Conservation (phyloP, 768 basidiomycete species). For the Hygrocybe coccinea region DNA sequence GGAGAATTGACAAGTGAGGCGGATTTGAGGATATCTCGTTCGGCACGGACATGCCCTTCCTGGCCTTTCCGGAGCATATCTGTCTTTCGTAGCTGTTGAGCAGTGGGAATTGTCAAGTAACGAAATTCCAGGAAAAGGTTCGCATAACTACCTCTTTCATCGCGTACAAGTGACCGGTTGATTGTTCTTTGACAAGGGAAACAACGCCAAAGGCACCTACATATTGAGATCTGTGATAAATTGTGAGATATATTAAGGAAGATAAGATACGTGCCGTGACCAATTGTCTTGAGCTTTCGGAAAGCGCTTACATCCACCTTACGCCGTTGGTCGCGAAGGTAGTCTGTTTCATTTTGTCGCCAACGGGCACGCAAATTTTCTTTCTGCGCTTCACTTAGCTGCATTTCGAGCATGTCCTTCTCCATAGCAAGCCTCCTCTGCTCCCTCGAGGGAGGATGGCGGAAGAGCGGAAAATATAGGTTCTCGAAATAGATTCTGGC, state of each 20-base stretch:
- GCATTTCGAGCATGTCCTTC: slow-evolving; percentile 74
- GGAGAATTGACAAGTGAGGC: slow-evolving; percentile 76
- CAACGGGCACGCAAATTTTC: slow-evolving; percentile 67
- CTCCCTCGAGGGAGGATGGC: slow-evolving; percentile 81
- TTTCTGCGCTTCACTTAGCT: slow-evolving; percentile 65
- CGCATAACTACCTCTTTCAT: slow-evolving; percentile 81
- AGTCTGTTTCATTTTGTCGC: slow-evolving; percentile 84
- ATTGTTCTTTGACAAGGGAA: slow-evolving; percentile 79
- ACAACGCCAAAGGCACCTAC: slow-evolving; percentile 95
- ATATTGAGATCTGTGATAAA: slow-evolving; percentile 24
- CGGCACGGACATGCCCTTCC: slow-evolving; percentile 94
- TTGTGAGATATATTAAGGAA: not conserved
- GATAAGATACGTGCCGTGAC: slow-evolving; percentile 60
- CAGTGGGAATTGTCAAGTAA: slow-evolving; percentile 17
- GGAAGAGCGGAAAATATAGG: slow-evolving; percentile 79
- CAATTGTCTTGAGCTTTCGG: slow-evolving; percentile 87
- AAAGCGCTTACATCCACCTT: slow-evolving; percentile 85
- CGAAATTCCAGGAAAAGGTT: not conserved
- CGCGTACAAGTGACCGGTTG: slow-evolving; percentile 76
- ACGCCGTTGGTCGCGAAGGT: slow-evolving; percentile 76
- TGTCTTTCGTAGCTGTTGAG: slow-evolving; percentile 66
- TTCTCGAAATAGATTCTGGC: slow-evolving; percentile 93
- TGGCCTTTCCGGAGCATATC: slow-evolving; percentile 96
- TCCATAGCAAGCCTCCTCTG: slow-evolving; percentile 84
- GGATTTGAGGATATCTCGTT: slow-evolving; percentile 88